Evolutionary conservation across 371 early-diverging fungal genomes (phyloP).

Genomic region (Apophysomyces trapeziformis): DNA sequence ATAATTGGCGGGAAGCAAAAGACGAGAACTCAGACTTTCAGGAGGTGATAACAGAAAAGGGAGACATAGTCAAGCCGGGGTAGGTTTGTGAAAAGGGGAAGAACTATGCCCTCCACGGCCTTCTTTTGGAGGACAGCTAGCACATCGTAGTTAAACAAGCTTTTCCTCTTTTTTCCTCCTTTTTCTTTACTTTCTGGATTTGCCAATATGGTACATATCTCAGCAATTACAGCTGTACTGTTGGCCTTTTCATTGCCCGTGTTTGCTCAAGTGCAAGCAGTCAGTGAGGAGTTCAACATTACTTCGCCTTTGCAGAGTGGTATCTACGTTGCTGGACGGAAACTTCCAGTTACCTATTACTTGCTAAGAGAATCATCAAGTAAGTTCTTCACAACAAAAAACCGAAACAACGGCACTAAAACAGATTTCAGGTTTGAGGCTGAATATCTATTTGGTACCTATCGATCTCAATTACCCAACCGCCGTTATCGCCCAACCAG

Average conservation of each 20-base stretch:
- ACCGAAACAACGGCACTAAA: background rate
- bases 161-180: background rate
- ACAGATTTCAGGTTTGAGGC: conserved; percentile 6
- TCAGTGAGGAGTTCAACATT: conserved; percentile 25
- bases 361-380: conserved; percentile 21
- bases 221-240: conserved; percentile 1
- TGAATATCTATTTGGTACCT: conserved; percentile 27
- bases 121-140: conserved; percentile 1
- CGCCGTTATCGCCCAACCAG: conserved; percentile 20
- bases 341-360: conserved; percentile 33
- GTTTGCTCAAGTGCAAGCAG: conserved; percentile 16
- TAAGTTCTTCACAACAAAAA: conserved; percentile 8
- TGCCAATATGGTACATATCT: background rate
- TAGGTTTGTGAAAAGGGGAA: conserved; percentile 4
- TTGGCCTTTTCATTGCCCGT: background rate
- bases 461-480: conserved; percentile 16
- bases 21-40: background rate
- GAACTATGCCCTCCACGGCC: background rate
- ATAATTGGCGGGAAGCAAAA: conserved; percentile 6
- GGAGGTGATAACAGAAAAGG: conserved; percentile 10
- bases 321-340: conserved; percentile 27
- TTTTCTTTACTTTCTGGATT: background rate
- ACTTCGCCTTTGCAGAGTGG: conserved; percentile 30
- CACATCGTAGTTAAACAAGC: conserved; percentile 2
- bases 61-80: conserved; percentile 6